Evolutionary conservation across 169 alveolate species (phyloP).

Genomic region (Eimeria maxima): DNA sequence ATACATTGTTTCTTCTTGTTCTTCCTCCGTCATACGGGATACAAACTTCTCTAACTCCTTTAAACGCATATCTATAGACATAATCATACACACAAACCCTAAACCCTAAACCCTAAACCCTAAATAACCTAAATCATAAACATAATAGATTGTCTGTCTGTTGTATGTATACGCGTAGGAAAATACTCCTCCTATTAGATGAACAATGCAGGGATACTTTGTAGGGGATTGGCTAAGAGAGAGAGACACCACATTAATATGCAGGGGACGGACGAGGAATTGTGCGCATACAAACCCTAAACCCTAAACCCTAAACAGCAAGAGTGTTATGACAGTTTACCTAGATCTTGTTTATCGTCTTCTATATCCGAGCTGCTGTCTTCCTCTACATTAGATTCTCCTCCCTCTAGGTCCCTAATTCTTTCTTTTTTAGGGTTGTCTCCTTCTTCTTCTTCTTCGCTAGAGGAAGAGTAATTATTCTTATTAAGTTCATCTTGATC

Average conservation of each 20-base stretch:
- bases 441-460: background rate
- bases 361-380: background rate
- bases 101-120: background rate
- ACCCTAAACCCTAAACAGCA: background rate
- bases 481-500: background rate
- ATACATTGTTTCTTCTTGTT: slow-evolving; percentile 81
- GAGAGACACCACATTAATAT: too few relatives aligned
- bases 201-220: too few relatives aligned
- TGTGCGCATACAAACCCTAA: too few relatives aligned
- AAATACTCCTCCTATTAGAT: too few relatives aligned
- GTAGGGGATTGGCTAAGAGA: too few relatives aligned
- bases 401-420: background rate
- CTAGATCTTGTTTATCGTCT: background rate
- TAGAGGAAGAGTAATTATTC: background rate
- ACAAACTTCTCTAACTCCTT: slow-evolving; percentile 24
- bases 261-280: too few relatives aligned
- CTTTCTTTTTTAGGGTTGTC: background rate
- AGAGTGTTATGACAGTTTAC: background rate
- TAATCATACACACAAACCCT: background rate
- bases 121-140: too few relatives aligned
- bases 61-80: background rate
- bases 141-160: too few relatives aligned
- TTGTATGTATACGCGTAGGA: too few relatives aligned
- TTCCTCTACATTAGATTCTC: background rate
- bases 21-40: slow-evolving; percentile 79